Percentiles rank a stretch among this genome's conserved stretches.
Conservation (phyloP, 202 grass and related monocot species). For the Schoenoplectus triqueter region DNA sequence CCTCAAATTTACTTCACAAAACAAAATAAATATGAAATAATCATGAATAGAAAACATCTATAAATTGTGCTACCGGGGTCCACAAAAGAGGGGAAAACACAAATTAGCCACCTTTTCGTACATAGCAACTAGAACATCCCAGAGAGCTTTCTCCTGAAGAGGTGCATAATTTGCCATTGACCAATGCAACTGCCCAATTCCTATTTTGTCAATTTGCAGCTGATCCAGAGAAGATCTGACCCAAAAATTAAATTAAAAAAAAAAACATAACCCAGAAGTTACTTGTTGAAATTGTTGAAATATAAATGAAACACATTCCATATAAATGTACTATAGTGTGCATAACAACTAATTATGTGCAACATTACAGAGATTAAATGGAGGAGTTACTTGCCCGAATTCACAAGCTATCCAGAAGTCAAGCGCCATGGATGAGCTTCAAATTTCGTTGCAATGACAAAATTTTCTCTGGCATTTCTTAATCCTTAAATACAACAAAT, state of each 20-base stretch:
- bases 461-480: slow-evolving; percentile 54
- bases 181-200: slow-evolving; percentile 92
- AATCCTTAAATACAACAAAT: slow-evolving; percentile 40
- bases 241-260: slow-evolving; percentile 27
- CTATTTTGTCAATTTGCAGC: slow-evolving; percentile 74
- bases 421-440: slow-evolving; percentile 89
- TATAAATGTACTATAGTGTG: background rate
- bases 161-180: slow-evolving; percentile 98
- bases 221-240: slow-evolving; percentile 78
- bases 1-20: slow-evolving; percentile 4
- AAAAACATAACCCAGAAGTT: slow-evolving; percentile 20
- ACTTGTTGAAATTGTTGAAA: slow-evolving; percentile 10
- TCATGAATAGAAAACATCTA: background rate
- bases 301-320: background rate
- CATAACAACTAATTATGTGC: slow-evolving; percentile 13
- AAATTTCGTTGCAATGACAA: slow-evolving; percentile 93
- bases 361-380: slow-evolving; percentile 60
- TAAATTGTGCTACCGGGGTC: slow-evolving; percentile 55
- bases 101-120: slow-evolving; percentile 72
- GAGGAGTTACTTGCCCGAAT: slow-evolving; percentile 87
- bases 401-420: slow-evolving; percentile 87
- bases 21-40: background rate
- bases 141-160: slow-evolving; percentile 77
- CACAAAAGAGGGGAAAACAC: slow-evolving; percentile 49
- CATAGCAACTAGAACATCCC: slow-evolving; percentile 87